Evolutionary conservation across 2,329 filamentous ascomycete species (phyloP), one percentile per base, ranked within the genome.

Genomic region (Apiospora hydei): DNA sequence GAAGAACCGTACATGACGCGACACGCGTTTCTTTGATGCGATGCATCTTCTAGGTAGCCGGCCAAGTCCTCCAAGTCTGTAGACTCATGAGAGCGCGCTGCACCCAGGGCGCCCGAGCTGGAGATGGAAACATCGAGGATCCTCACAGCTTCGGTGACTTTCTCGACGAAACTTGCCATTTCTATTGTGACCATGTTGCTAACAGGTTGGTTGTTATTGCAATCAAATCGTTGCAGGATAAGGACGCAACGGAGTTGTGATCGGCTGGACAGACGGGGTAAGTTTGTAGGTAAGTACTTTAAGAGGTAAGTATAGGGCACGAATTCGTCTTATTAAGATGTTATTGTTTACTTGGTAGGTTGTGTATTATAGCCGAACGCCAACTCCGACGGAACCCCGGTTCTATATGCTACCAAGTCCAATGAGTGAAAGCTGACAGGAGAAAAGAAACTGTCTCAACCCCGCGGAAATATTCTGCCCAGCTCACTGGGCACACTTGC

Each of bases 141-240:
- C 34, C 67, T 74, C 24, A 78, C 74, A 11, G 77, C 74, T 38
- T 73, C 75, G 18, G 67, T 71, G 30, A 78, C 69, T 44, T 73
- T 67, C 21, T 75, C 70, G 44, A 77, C 77, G 69, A 76, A 79
- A 64, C 75, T 77, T 46, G 74, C 26, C 66, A 47, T 10, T 18
- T 46, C 24, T 47, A 18, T n/a, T 47, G 66, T 13, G 14, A 26
- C 24, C 44, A 47, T 44, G 26, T 3, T 64, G 10, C 30, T 18
- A 21, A 18, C 10, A 4, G 30, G 16, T 14, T 11, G 16, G 30
- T 41, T 64, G 34, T 16, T 38, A 2, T 34, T n/a, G 57, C n/a
- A 64, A 38, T 64, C 21, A 11, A 41, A 41, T 24, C 13, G 34
- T 5, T 14, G 7, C 34, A n/a, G 10, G 13, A 67, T 21, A 26